Percentiles rank a stretch among this genome's conserved stretches.
Conservation (phyloP, 192 early-diverging fungal genomes). For the Coemansia sp. region DNA sequence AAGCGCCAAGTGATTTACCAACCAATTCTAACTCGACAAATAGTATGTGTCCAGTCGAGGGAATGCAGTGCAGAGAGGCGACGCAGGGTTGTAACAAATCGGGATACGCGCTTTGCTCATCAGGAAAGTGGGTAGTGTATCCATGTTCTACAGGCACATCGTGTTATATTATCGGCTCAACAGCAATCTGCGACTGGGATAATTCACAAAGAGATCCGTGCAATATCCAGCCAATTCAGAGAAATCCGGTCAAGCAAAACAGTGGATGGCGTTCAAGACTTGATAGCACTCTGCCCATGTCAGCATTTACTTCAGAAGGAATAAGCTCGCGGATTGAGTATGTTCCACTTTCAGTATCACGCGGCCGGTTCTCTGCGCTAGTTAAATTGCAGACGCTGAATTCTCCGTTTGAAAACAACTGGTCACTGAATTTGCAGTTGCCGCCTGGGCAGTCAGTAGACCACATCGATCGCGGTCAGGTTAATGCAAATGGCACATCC, state of each 20-base stretch:
- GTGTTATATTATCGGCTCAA: constrained; percentile 21
- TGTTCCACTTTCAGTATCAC: constrained; percentile 10
- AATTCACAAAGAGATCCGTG: constrained; percentile 4
- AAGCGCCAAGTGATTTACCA: neutral
- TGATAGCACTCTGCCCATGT: constrained; percentile 9
- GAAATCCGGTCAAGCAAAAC: neutral
- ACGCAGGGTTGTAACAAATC: constrained; percentile 24
- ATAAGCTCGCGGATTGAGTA: constrained; percentile 32
- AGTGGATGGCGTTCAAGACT: neutral
- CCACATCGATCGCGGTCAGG: neutral
- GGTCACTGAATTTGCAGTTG: constrained; percentile 25
- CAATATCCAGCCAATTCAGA: constrained; percentile 8
- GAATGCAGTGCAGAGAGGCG: constrained; percentile 14
- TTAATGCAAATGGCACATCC: constrained; percentile 12
- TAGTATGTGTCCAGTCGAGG: constrained; percentile 22
- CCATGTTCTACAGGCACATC: constrained; percentile 27
- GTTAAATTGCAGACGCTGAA: constrained; percentile 30
- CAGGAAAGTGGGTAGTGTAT: constrained; percentile 30
- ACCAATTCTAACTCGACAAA: neutral
- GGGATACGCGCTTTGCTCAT: constrained; percentile 32
- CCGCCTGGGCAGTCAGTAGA: constrained; percentile 25
- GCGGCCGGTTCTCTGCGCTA: constrained; percentile 17
- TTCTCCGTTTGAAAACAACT: constrained; percentile 14
- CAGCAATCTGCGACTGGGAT: constrained; percentile 37
- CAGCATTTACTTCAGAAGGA: constrained; percentile 22